Base-by-base conservation (phyloP, 768 basidiomycete species). In the Paxillus rubicundulus region DNA sequence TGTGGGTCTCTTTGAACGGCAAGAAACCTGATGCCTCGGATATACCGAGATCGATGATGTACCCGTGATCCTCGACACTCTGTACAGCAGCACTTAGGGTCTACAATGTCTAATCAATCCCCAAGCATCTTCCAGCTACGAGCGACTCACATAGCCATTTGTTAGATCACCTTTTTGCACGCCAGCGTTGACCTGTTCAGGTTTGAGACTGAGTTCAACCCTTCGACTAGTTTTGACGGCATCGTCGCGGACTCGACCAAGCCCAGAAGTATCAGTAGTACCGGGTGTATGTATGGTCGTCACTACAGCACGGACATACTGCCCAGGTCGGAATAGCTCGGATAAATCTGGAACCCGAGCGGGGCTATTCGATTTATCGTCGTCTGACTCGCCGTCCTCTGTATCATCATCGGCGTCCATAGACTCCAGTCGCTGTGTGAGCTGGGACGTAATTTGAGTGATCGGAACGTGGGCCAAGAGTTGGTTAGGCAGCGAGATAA, bases 401-500 rank as follows among this genome's bases (percentile, higher is more conserved):
- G 74, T 78, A 24, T 75, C 75, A 42, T 80, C 77, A 32, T 82
- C 74, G 37, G 72, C 75, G 46, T 78, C 83, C 57, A 80, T 77
- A 30, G 77, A 75, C 64, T 91, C 88, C 27, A 98, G 77, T 17
- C 80, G 74, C 27, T 70, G 60, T 8, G 93, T 98, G 53, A 93
- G 77, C 62, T 89, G 86, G 30, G 81, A 71, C 13, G 93, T 90
- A 52, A 98, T 80, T 68, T 94, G 86, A 37, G 95, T 98, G 57
- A 99, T 92, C 20, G 96, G 95, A 32, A 98, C 79, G 70, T 99
- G 93, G 9, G 82, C 97, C 59, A 90, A 81, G 36, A 99, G 83
- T 71, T 98, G 95, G 61, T 95, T 91, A 16, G 97, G 96, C n/a
- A 99, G 78, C 16, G 96, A 98, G 27, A 98, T 76, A 52, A 98